Conservation (phyloP, 257 asterid genomes). For the Eucommia ulmoides region DNA sequence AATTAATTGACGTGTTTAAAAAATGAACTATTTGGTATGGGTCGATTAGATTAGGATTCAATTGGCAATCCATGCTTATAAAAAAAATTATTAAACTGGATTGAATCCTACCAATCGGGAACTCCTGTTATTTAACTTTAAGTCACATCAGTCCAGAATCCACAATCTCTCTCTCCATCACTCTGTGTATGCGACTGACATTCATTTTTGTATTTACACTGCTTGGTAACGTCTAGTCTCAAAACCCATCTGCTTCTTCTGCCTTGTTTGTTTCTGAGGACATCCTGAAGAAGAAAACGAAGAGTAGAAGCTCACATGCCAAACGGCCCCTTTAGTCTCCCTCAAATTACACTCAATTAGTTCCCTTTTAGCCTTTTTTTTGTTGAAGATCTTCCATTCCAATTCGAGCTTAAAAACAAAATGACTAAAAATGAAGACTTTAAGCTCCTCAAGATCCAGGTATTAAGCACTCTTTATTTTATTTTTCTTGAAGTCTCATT, state of each 20-base stretch:
- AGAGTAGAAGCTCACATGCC: conserved; percentile 1
- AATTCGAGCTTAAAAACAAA: conserved; percentile 6
- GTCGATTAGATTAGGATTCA: too few species aligned
- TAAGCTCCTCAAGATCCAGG: conserved; percentile 95
- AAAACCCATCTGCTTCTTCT: conserved; percentile 18
- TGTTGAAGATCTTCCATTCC: conserved; percentile 21
- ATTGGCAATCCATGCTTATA: too few species aligned
- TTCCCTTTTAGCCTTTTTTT: conserved; percentile 5
- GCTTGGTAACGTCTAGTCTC: background rate
- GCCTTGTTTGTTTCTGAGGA: conserved; percentile 11
- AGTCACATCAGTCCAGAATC: conserved; percentile 45
- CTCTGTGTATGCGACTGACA: conserved; percentile 6
- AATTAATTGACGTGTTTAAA: too few species aligned
- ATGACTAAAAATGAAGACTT: conserved; percentile 84
- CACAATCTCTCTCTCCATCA: conserved; percentile 6
- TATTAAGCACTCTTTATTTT: too few species aligned
- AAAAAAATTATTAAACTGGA: too few species aligned
- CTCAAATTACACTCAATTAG: background rate
- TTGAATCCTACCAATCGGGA: too few species aligned
- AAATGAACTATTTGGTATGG: too few species aligned
- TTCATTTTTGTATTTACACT: conserved; percentile 10
- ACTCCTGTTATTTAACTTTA: conserved; percentile 34
- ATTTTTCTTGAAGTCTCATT: too few species aligned
- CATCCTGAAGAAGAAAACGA: conserved; percentile 1
- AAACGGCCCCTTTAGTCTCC: background rate